Conservation (phyloP, 192 early-diverging fungal species). For the Podila verticillata region DNA sequence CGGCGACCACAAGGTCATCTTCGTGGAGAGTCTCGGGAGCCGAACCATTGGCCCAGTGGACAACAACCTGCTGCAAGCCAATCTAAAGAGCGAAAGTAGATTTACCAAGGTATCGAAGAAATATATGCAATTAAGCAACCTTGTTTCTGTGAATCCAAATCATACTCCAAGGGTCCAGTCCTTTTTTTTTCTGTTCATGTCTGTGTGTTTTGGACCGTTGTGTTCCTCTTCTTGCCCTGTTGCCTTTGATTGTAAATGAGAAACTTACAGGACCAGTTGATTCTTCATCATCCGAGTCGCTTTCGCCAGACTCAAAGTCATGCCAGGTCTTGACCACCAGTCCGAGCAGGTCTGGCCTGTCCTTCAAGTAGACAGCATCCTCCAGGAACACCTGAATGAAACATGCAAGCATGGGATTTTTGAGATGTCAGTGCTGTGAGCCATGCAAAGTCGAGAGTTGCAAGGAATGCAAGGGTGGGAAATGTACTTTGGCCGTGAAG, state of each 20-base stretch:
- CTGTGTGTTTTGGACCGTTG: too few species aligned
- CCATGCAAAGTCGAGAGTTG: background rate
- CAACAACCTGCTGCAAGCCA: slow-evolving; percentile 33
- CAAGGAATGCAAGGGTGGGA: background rate
- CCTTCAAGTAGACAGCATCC: slow-evolving; percentile 48
- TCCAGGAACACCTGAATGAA: slow-evolving; percentile 47
- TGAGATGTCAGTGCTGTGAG: background rate
- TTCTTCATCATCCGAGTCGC: slow-evolving; percentile 42
- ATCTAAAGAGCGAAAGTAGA: slow-evolving; percentile 14
- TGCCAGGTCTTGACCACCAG: slow-evolving; percentile 54
- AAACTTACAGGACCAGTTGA: slow-evolving; percentile 23
- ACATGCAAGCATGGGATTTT: background rate
- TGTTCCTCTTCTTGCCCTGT: background rate
- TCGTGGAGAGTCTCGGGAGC: slow-evolving; percentile 39
- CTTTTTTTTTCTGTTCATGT: too few species aligned
- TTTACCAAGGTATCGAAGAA: too few species aligned
- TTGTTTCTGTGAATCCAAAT: background rate
- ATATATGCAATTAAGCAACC: too few species aligned
- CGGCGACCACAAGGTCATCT: slow-evolving; percentile 45
- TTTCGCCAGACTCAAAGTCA: slow-evolving; percentile 51
- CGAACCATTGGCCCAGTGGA: slow-evolving; percentile 47
- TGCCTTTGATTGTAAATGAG: background rate
- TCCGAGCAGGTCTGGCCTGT: slow-evolving; percentile 34
- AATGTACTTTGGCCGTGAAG: slow-evolving; percentile 17
- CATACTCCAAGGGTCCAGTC: background rate